These are phyloP conservation scores for Aspergillus hancockii DNA, from an alignment of 495 filamentous ascomycete genomes.

Conservation along the genomic window DNA sequence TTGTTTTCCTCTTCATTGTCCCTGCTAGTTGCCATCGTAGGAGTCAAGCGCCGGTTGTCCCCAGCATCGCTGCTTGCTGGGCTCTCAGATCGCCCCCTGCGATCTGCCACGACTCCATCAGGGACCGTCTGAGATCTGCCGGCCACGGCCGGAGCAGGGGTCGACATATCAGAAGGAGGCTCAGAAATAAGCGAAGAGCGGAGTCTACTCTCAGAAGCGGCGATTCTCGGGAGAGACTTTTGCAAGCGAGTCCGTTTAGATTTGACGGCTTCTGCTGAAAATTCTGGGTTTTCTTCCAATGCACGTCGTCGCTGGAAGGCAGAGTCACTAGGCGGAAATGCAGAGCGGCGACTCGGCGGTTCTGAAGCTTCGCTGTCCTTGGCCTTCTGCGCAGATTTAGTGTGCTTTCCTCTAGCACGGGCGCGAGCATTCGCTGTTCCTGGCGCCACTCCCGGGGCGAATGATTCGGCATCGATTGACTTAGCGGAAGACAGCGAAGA, in stretches of 20 bases:
- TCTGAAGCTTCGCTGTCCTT: conserved; percentile 17
- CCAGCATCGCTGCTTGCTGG: conserved; percentile 28
- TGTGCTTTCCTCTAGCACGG: conserved; percentile 32
- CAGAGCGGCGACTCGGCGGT: conserved; percentile 12
- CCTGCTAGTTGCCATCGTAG: conserved; percentile 13
- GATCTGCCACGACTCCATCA: neutral
- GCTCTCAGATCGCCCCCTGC: conserved; percentile 20
- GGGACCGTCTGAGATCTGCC: neutral
- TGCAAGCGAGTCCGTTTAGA: conserved; percentile 34
- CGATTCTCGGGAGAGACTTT: conserved; percentile 21
- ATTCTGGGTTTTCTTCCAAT: conserved; percentile 30
- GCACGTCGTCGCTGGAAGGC: conserved; percentile 28
- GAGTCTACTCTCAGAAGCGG: conserved; percentile 26
- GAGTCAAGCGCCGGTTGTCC: conserved; percentile 26
- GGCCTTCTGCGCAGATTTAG: conserved; percentile 24
- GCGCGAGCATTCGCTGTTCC: conserved; percentile 18
- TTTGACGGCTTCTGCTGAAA: conserved; percentile 23
- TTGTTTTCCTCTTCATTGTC: conserved; percentile 64
- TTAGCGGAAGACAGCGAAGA: conserved; percentile 48
- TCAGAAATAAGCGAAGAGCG: conserved; percentile 25
- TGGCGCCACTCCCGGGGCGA: conserved; percentile 20
- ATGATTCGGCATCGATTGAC: conserved; percentile 33
- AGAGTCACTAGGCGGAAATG: conserved; percentile 16
- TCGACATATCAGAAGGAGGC: conserved; percentile 18
- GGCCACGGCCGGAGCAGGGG: conserved; percentile 7